A percentile compares a stretch with the other conserved stretches of the same genome.
phyloP scores from a whole-genome alignment of 306 rosid species.

The Mimosa bimucronata region DNA sequence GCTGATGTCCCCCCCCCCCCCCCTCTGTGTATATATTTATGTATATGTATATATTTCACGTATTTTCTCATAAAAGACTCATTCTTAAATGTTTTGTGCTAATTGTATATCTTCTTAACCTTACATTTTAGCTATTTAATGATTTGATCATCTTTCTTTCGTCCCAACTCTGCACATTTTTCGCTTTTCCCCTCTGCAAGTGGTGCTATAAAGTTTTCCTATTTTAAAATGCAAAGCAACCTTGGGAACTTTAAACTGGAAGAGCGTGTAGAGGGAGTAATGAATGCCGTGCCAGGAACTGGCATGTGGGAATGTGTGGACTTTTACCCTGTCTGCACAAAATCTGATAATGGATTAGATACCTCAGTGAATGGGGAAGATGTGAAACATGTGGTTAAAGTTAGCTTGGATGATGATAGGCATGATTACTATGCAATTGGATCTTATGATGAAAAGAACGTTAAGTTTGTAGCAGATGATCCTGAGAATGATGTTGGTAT shows the following conservation, averaged over 20 bases:
- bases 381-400: conserved; percentile 79
- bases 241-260: background rate
- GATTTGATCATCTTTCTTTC: background rate
- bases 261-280: conserved; percentile 52
- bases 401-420: conserved; percentile 72
- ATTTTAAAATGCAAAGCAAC: background rate
- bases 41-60: background rate
- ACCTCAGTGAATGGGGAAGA: conserved; percentile 57
- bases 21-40: no score
- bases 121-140: background rate
- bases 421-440: conserved; percentile 87
- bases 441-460: conserved; percentile 62
- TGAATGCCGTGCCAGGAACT: conserved; percentile 65
- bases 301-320: conserved; percentile 99
- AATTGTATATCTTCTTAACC: background rate
- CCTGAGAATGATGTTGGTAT: conserved; percentile 66
- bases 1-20: background rate
- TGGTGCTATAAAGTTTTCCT: background rate
- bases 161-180: background rate
- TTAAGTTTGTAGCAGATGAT: conserved; percentile 61
- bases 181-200: no score
- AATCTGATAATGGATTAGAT: conserved; percentile 52
- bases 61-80: background rate
- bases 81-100: background rate
- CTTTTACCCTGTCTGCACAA: conserved; percentile 65